Percentiles rank a stretch among this genome's conserved stretches.
Evolutionary conservation across 1,284 basidiomycete species (phyloP).

Genomic region (Ganoderma sinense): DNA sequence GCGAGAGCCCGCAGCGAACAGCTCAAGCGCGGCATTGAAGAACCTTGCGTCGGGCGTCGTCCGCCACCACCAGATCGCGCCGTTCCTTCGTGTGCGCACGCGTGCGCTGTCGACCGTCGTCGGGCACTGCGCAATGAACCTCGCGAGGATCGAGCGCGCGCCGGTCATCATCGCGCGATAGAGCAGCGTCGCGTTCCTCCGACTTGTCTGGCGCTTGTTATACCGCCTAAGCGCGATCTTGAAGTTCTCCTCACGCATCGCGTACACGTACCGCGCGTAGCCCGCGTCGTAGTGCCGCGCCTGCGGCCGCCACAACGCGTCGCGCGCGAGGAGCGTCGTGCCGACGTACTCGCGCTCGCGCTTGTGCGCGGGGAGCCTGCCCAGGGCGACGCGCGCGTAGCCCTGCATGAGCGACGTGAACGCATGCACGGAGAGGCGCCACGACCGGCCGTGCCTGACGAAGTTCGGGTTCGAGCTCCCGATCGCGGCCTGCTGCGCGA

Average conservation of each 20-base stretch:
- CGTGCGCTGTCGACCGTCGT: constrained; percentile 1
- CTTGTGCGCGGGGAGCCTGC: constrained; percentile 31
- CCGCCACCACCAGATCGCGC: constrained; percentile 8
- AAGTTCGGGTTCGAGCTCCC: constrained; percentile 52
- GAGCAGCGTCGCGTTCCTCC: constrained; percentile 42
- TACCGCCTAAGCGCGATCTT: constrained; percentile 7
- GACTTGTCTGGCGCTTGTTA: constrained; percentile 32
- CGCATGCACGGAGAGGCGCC: constrained; percentile 69
- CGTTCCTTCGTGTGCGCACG: not conserved
- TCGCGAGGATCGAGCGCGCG: constrained; percentile 39
- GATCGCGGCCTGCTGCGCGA: constrained; percentile 63
- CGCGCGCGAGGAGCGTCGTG: constrained; percentile 17
- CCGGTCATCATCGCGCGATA: constrained; percentile 48
- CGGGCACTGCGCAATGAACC: constrained; percentile 7
- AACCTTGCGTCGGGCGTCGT: constrained; percentile 63
- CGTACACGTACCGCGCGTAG: constrained; percentile 45
- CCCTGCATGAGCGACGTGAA: constrained; percentile 77
- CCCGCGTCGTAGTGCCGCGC: constrained; percentile 38
- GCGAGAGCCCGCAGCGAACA: constrained; percentile 45
- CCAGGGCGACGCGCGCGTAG: constrained; percentile 60
- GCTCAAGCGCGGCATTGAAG: constrained; percentile 67
- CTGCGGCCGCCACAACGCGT: constrained; percentile 29
- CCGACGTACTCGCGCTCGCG: constrained; percentile 7
- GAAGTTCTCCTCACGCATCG: constrained; percentile 2
- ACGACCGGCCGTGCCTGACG: constrained; percentile 48